A percentile compares a stretch with the other conserved stretches of the same genome.
Evolutionary conservation across 176 grass and related monocot genomes (phyloP).

Genomic region (Panicum miliaceum): DNA sequence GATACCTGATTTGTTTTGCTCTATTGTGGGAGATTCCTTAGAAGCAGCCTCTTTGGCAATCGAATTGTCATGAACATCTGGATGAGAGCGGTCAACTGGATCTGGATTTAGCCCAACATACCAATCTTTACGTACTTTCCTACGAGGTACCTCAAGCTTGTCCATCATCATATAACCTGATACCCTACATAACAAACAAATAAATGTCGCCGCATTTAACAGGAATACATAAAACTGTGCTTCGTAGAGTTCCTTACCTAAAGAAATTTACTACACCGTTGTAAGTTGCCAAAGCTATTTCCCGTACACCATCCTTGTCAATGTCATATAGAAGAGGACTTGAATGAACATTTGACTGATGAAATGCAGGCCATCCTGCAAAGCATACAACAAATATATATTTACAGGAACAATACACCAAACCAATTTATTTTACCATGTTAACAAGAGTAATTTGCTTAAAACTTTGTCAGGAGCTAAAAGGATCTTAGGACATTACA

Average conservation of each 20-base stretch:
- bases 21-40: conserved; percentile 43
- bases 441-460: conserved; percentile 12
- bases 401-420: conserved; percentile 20
- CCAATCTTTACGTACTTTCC: conserved; percentile 94
- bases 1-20: conserved; percentile 40
- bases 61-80: conserved; percentile 86
- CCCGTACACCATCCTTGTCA: conserved; percentile 87
- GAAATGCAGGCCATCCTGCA: conserved; percentile 94
- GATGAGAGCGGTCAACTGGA: conserved; percentile 83
- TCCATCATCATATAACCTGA: conserved; percentile 98
- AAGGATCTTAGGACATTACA: conserved; percentile 16
- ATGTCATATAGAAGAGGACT: conserved; percentile 91
- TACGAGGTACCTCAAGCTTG: conserved; percentile 93
- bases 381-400: conserved; percentile 28
- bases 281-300: conserved; percentile 91
- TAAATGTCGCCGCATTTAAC: conserved; percentile 33
- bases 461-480: conserved; percentile 30
- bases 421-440: conserved; percentile 20
- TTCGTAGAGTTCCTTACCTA: conserved; percentile 53
- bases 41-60: conserved; percentile 60
- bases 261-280: conserved; percentile 96
- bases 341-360: conserved; percentile 90
- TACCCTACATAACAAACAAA: conserved; percentile 63
- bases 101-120: conserved; percentile 87
- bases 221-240: conserved; percentile 3